Evolutionary conservation across 2,329 filamentous ascomycete genomes (phyloP).

Genomic region (Fusarium equiseti): DNA sequence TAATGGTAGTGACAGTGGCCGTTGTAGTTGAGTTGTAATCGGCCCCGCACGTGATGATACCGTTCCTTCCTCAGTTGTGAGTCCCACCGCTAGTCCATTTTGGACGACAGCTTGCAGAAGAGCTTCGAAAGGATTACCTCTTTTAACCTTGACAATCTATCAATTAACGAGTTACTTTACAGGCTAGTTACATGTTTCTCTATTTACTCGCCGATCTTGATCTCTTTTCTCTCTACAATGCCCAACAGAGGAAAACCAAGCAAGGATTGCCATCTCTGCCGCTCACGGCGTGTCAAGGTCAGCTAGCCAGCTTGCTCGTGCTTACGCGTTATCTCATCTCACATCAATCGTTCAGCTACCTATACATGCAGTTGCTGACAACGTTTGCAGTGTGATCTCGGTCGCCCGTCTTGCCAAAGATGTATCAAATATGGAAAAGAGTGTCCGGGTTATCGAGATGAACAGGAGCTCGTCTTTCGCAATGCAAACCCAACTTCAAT

Average conservation of each 20-base stretch:
- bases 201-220: background rate
- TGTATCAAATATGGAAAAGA: constrained; percentile 57
- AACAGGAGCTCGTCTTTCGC: constrained; percentile 56
- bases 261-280: constrained; percentile 57
- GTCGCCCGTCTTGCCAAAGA: constrained; percentile 54
- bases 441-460: constrained; percentile 57
- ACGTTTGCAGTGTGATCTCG: constrained; percentile 55
- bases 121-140: constrained; percentile 47
- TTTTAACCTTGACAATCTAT: constrained; percentile 38
- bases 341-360: background rate
- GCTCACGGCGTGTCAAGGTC: constrained; percentile 57
- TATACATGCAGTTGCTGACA: constrained; percentile 16
- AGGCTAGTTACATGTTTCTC: constrained; percentile 2
- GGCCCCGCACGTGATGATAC: constrained; percentile 31
- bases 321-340: constrained; percentile 16
- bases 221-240: constrained; percentile 44
- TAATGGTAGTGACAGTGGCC: background rate
- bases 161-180: constrained; percentile 11
- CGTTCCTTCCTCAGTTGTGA: background rate
- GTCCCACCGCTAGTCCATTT: constrained; percentile 38
- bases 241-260: constrained; percentile 58
- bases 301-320: constrained; percentile 30
- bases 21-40: background rate
- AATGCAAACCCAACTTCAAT: constrained; percentile 48
- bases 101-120: constrained; percentile 12